Evolutionary conservation across 1,139 yeast genomes (phyloP), one percentile per base, ranked within the genome.

Genomic region (Candida smagusa): DNA sequence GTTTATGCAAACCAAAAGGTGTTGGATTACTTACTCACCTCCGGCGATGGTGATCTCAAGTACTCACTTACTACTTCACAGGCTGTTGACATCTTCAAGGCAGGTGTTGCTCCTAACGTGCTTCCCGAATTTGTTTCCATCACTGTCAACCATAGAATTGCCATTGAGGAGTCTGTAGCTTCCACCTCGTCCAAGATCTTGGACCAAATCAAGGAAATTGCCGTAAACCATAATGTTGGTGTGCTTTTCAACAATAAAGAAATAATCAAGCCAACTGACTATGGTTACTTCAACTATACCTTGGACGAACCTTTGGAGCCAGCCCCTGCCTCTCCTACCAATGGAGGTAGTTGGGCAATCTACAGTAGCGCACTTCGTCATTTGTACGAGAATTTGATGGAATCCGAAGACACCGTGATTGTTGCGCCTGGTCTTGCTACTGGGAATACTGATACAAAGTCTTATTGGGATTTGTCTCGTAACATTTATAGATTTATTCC

Each of bases 101-200:
- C 90, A 7, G 92, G 92, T 12, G 73, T 74, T 31, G 84, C 84
- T 56, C 64, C 79, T 25, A 84, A 84, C 52, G 90, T 92, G 2
- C 65, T 85, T 40, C 95, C 95, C 1, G 94, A 85, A 52, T 69
- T 66, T 44, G 84, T 77, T 5, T 63, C 68, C 5, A 64, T 80
- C 13, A 55, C 70, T 35, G 68, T 83, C 31, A 81, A 83, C 56
- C 79, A 79, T 46, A 67, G 89, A 45, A 69, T 81, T 38, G 74
- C 79, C 4, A 59, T 77, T 12, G 84, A 77, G 42, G 72, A 74
- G 27, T 48, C 69, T 7, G 68, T 74, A 2, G 59, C 59, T 2
- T 62, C 62, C 7, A 68, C 77, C 3, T 48, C 63, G 22, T 56
- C 64, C 7, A 68, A 69, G 38, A 55, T 77, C 19, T 44, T 66